Evolutionary conservation across 202 grass and related monocot genomes (phyloP), one percentile per base, ranked within the genome.

Genomic region (Bolboschoenoplectus hybrid): DNA sequence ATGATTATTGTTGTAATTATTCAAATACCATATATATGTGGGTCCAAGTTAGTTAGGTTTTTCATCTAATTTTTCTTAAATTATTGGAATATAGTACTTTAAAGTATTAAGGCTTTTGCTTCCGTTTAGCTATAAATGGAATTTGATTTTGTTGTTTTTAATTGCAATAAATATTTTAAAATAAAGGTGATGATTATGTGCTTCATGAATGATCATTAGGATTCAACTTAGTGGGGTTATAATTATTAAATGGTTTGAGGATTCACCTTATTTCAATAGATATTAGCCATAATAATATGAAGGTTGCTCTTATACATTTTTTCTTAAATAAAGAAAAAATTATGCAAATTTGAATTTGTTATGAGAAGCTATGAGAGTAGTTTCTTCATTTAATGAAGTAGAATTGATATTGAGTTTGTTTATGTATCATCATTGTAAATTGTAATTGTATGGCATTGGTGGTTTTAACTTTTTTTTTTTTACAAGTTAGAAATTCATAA

Each of bases 61-160:
- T 55, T 14, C 74, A 78, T 34, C 74, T n/a, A 57, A 57, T 51
- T 78, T 78, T 55, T 36, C 12, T 56, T 57, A 40, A 38, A 78
- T 17, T 57, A 78, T 57, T 78, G 72, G 3, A 53, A 53, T 4
- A 53, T 19, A 11, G 9, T 3, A 34, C 45, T 45, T 49, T 32
- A 1, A 50, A 5, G 0, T 74, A 9, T 13, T 36, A 16, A 76
- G 35, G 11, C 2, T 67, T 40, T 41, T 53, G 10, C 47, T 49
- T 76, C 73, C 26, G 36, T 76, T 76, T 55, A 20, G 7, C 2
- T 38, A 7, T 1, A 53, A 76, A 49, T 76, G 49, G 47, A 76
- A 76, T 43, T 3, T 44, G 44, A 51, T 34, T 50, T 32, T 26
- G 10, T 52, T 34, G 1, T 75, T 35, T 38, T 52, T 32, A 35